These are phyloP conservation scores for Penicillium verhagenii DNA, from an alignment of 495 filamentous ascomycete genomes.

Conservation along the genomic window DNA sequence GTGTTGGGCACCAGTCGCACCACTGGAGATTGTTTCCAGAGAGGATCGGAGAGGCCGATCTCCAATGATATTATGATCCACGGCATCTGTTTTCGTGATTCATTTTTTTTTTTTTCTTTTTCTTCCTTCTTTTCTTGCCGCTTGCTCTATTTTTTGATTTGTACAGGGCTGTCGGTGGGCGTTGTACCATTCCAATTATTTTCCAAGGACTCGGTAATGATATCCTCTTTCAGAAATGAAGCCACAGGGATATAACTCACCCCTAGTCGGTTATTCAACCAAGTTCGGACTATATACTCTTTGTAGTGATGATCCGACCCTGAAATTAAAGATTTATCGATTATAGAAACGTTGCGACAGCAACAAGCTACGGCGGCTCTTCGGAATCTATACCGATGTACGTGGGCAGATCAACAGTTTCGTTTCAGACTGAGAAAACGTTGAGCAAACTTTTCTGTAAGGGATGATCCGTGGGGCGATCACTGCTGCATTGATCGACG, in stretches of 20 bases:
- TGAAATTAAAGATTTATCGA: neutral
- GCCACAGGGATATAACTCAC: neutral
- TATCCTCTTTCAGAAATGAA: neutral
- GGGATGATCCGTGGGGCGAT: slow-evolving; percentile 10
- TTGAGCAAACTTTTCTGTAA: neutral
- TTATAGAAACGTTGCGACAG: slow-evolving; percentile 16
- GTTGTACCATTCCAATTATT: slow-evolving; percentile 2
- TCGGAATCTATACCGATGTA: slow-evolving; percentile 13
- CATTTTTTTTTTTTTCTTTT: neutral
- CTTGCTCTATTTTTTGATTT: neutral
- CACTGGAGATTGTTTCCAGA: neutral
- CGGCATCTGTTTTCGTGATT: too few species aligned
- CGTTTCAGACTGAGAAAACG: slow-evolving; percentile 23
- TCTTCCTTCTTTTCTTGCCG: neutral
- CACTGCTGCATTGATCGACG: slow-evolving; percentile 9
- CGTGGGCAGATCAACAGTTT: slow-evolving; percentile 1
- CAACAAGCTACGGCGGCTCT: slow-evolving; percentile 18
- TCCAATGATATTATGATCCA: slow-evolving; percentile 10
- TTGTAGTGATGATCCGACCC: neutral
- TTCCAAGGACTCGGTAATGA: neutral
- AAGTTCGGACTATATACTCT: neutral
- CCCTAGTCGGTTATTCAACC: neutral
- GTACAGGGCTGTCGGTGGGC: neutral
- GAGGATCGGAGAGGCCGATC: neutral
- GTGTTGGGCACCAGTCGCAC: neutral